These are phyloP conservation scores for Cyclanthera cordifolia DNA, from an alignment of 306 rosid genomes.

Conservation along the genomic window DNA sequence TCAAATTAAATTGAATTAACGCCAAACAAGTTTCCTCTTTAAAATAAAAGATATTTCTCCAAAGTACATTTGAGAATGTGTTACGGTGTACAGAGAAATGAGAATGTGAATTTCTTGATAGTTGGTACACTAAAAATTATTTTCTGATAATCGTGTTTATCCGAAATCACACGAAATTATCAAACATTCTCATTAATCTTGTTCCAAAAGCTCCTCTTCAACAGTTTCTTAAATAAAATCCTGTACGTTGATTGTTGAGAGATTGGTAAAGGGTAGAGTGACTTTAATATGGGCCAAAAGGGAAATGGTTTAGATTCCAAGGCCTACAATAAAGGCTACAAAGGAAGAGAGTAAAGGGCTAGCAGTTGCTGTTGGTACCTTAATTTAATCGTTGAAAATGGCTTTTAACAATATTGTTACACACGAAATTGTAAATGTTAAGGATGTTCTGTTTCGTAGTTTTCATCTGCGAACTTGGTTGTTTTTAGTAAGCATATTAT, in stretches of 20 bases:
- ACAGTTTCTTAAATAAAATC: background rate
- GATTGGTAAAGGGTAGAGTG: background rate
- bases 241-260: background rate
- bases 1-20: too few relatives aligned
- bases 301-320: background rate
- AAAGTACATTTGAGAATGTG: background rate
- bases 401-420: background rate
- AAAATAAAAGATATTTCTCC: background rate
- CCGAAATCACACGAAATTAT: too few relatives aligned
- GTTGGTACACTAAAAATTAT: too few relatives aligned
- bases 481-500: too few relatives aligned
- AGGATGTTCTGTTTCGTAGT: background rate
- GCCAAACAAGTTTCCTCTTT: too few relatives aligned
- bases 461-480: too few relatives aligned
- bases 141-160: too few relatives aligned
- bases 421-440: background rate
- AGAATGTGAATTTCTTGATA: too few relatives aligned
- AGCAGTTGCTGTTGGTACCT: background rate
- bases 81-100: too few relatives aligned
- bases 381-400: background rate
- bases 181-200: too few relatives aligned
- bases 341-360: too few relatives aligned
- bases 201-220: too few relatives aligned
- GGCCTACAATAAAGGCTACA: background rate
- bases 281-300: constrained; percentile 9